A percentile compares a stretch with the other conserved stretches of the same genome.
Evolutionary conservation across 2,329 filamentous ascomycete genomes (phyloP).

Genomic region (Sporothrix luriei): DNA sequence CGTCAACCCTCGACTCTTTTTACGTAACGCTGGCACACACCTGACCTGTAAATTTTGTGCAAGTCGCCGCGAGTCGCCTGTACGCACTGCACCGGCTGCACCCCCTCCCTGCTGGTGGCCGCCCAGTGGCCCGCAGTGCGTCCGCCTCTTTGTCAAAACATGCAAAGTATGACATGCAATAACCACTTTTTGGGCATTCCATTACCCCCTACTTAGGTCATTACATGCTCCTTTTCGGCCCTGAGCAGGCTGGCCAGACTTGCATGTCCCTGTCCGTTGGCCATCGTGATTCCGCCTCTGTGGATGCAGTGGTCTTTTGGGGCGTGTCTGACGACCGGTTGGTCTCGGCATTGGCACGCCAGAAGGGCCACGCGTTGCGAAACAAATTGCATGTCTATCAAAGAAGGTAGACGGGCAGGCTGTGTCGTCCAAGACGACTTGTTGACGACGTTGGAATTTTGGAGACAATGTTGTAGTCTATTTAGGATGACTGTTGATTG

Average conservation of each 20-base stretch:
- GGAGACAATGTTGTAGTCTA: too few species aligned
- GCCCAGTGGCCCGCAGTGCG: neutral
- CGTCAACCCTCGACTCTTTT: neutral
- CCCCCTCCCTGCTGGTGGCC: constrained; percentile 5
- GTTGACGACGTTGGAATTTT: neutral
- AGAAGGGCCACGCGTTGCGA: constrained; percentile 22
- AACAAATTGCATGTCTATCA: neutral
- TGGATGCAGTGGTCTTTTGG: neutral
- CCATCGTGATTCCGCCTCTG: neutral
- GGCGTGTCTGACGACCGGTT: neutral
- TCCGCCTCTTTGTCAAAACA: constrained; percentile 27
- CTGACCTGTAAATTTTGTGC: constrained; percentile 17
- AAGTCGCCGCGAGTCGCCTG: neutral
- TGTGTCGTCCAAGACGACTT: neutral
- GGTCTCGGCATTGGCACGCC: constrained; percentile 28
- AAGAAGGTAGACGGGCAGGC: too few species aligned
- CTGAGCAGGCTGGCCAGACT: neutral
- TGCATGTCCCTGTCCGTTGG: neutral
- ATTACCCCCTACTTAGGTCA: constrained; percentile 1
- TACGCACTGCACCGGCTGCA: neutral
- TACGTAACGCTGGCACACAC: constrained; percentile 27
- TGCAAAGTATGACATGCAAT: constrained; percentile 27
- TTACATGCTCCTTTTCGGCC: neutral
- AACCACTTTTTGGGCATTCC: constrained; percentile 18
- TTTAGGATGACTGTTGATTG: neutral